phyloP scores from a whole-genome alignment of 768 basidiomycete species.

The Hydnum rufescens region DNA sequence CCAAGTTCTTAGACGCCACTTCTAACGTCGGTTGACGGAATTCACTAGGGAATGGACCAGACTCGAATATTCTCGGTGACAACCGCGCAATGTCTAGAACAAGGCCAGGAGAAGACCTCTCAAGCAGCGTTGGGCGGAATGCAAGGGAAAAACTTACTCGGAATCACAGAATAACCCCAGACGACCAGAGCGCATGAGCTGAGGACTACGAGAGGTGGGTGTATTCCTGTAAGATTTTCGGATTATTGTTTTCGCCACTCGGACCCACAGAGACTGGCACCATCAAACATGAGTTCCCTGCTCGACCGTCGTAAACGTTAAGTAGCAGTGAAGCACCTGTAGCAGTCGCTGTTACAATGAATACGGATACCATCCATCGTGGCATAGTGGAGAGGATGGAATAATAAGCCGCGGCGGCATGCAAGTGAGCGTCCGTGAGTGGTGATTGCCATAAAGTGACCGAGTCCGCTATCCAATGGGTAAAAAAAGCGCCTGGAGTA shows the following conservation, averaged over 20 bases:
- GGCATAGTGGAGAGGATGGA: conserved; percentile 54
- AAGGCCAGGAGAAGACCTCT: neutral
- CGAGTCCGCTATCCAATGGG: conserved; percentile 88
- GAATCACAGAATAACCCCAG: neutral
- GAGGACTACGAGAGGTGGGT: neutral
- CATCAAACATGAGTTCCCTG: conserved; percentile 84
- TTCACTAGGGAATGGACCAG: neutral
- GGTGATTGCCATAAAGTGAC: conserved; percentile 78
- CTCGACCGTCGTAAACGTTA: conserved; percentile 57
- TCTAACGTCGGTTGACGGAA: neutral
- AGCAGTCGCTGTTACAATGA: conserved; percentile 33
- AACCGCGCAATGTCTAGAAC: conserved; percentile 1
- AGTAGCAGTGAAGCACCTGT: conserved; percentile 53
- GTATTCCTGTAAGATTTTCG: neutral
- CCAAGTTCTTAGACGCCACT: conserved; percentile 54
- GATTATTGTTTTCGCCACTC: neutral
- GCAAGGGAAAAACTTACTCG: neutral
- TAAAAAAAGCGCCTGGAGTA: conserved; percentile 50
- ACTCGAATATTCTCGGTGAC: neutral
- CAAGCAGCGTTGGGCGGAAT: neutral
- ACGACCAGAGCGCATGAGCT: neutral
- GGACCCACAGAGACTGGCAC: conserved; percentile 64
- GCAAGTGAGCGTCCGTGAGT: conserved; percentile 58
- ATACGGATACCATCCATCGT: conserved; percentile 32
- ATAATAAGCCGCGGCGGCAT: conserved; percentile 70